These are phyloP conservation scores for Mucor mucedo DNA, from an alignment of 371 early-diverging fungal genomes.

Conservation along the genomic window DNA sequence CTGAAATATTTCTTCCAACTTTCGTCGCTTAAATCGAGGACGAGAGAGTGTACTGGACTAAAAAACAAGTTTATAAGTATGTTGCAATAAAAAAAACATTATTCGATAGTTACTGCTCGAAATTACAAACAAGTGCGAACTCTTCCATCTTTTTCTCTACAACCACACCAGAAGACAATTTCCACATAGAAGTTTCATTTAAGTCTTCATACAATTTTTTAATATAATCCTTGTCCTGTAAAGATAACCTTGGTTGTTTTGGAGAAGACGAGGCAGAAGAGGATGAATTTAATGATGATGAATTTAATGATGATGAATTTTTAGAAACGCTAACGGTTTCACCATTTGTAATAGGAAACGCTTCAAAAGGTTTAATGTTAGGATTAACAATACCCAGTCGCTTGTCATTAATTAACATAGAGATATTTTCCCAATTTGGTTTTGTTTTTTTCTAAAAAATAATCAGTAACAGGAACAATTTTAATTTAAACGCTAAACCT, in stretches of 20 bases:
- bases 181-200: slow-evolving; percentile 15
- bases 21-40: slow-evolving; percentile 4
- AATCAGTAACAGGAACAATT: background rate
- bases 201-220: slow-evolving; percentile 4
- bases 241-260: background rate
- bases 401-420: slow-evolving; percentile 11
- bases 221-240: slow-evolving; percentile 3
- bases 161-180: slow-evolving; percentile 1
- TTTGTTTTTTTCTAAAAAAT: slow-evolving; percentile 11
- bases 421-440: slow-evolving; percentile 13
- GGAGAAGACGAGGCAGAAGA: background rate
- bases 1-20: slow-evolving; percentile 12
- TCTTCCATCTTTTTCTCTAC: background rate
- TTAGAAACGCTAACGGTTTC: background rate
- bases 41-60: slow-evolving; percentile 12
- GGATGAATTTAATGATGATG: background rate
- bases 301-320: background rate
- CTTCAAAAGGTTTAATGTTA: background rate
- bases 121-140: background rate
- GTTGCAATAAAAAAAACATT: slow-evolving; percentile 11
- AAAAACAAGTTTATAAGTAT: slow-evolving; percentile 5
- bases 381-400: background rate
- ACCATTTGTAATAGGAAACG: background rate
- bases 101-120: slow-evolving; percentile 1
- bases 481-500: slow-evolving; percentile 6